Conservation (phyloP, 257 asterid genomes). For the Gentiana macrophylla region DNA sequence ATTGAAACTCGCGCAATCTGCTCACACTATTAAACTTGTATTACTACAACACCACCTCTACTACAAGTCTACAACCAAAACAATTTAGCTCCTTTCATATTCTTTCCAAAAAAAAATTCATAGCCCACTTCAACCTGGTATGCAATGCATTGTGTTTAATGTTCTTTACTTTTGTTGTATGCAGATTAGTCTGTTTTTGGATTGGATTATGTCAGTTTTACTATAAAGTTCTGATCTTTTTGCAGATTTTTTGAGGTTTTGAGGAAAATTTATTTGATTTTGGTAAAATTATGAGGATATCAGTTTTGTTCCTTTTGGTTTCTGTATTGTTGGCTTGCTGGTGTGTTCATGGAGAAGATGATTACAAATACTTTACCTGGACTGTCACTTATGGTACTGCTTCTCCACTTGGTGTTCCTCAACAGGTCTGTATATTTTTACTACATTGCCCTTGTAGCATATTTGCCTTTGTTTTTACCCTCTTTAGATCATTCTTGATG, state of each 20-base stretch:
- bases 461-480: too few relatives aligned
- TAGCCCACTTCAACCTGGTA: conserved; percentile 31
- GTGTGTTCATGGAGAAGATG: conserved; percentile 67
- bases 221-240: conserved; percentile 11
- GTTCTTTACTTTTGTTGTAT: conserved; percentile 1
- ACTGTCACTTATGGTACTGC: conserved; percentile 75
- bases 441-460: too few relatives aligned
- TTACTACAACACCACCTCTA: too few relatives aligned
- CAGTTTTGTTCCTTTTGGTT: conserved; percentile 19
- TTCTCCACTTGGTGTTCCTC: conserved; percentile 73
- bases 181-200: not conserved
- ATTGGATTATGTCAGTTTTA: not conserved
- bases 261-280: conserved; percentile 5
- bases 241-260: conserved; percentile 32
- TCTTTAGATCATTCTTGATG: too few relatives aligned
- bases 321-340: conserved; percentile 34
- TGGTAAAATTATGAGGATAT: conserved; percentile 34
- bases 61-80: too few relatives aligned
- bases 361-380: conserved; percentile 77
- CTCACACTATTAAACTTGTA: too few relatives aligned
- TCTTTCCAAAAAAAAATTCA: conserved; percentile 17
- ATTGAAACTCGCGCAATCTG: too few relatives aligned
- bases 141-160: conserved; percentile 5
- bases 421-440: conserved; percentile 40
- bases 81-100: conserved; percentile 10